Base-by-base conservation (phyloP, 768 basidiomycete genomes). In the Cystobasidium tubakii region DNA sequence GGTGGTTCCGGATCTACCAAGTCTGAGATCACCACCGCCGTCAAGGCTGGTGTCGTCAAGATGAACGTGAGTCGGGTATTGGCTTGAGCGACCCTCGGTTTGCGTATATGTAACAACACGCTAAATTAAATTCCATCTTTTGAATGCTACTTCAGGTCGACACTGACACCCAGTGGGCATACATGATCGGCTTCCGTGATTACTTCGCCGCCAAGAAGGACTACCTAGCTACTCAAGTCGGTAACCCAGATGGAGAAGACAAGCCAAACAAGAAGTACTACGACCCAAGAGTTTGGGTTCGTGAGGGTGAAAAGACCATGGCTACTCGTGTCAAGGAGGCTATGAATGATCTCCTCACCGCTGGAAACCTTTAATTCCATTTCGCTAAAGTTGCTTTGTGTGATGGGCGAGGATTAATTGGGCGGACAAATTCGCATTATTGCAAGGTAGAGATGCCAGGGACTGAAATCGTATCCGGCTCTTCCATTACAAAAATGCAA, bases 1-100 rank as follows among this genome's bases (percentile, higher is more conserved):
- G 96, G 96, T 83, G 96, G 96, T 76, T 98, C 96, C 66, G 96
- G 96, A 55, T 98, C 96, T 36, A 88, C 90, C 77, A 92, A 92
- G 83, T 89, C 94, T 60, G 96, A 99, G 83, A 99, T 98, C 84
- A 85, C 84, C 78, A 91, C 88, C 60, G 95, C 94, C 73, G 96
- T 98, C 77, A 80, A 83, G 66, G 86, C 44, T 34, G 95, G 95
- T 79, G 95, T 96, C 50, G 88, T 98, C 81, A 99, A 99, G 86
- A 98, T 98, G 94, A 97, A 98, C 84, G 92, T 96, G 74, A 43
- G 43, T 29, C 36, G 34, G 34, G 43, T 31, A 21, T n/a, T 9
- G 1, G 36, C 7, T 44, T 6, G 15, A 29, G 54, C 54, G 43
- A 13, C 27, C 21, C 31, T 31, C 21, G 6, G 4, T 31, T 65